These are phyloP conservation scores for Suillus ampliporus DNA, from an alignment of 768 basidiomycete genomes.

Conservation along the genomic window DNA sequence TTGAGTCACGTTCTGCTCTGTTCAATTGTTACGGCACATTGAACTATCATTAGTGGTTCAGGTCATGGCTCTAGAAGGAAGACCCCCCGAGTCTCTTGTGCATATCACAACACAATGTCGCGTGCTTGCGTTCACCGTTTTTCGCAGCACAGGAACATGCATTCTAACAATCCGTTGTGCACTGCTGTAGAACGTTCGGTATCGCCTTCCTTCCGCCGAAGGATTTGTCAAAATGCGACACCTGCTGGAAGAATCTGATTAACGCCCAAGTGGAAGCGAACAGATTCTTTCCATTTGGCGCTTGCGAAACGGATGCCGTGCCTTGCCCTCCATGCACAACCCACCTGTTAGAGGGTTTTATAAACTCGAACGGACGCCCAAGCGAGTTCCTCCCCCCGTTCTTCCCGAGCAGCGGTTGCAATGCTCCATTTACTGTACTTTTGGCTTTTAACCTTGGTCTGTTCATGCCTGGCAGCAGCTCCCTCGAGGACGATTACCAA, in stretches of 20 bases:
- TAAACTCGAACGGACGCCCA: not conserved
- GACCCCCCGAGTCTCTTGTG: not conserved
- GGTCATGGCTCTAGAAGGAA: no score
- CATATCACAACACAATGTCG: not conserved
- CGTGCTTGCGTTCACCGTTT: not conserved
- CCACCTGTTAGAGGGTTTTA: not conserved
- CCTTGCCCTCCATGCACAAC: not conserved
- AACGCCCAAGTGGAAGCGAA: not conserved
- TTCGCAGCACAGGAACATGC: not conserved
- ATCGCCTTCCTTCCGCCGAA: not conserved
- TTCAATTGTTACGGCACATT: not conserved
- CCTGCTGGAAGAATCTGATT: not conserved
- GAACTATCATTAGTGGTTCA: no score
- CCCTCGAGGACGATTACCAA: slow-evolving; percentile 38
- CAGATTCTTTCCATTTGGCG: not conserved
- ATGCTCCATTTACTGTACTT: not conserved
- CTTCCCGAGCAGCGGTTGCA: not conserved
- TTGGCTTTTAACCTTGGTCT: not conserved
- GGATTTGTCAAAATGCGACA: not conserved
- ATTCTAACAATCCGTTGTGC: no score
- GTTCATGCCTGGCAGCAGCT: slow-evolving; percentile 23
- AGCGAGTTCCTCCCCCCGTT: no score
- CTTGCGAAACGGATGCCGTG: not conserved
- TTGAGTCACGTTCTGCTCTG: not conserved
- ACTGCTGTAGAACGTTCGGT: not conserved